These are phyloP conservation scores for Ramularia endophylla DNA, from an alignment of 2,329 filamentous ascomycete genomes.

Conservation along the genomic window DNA sequence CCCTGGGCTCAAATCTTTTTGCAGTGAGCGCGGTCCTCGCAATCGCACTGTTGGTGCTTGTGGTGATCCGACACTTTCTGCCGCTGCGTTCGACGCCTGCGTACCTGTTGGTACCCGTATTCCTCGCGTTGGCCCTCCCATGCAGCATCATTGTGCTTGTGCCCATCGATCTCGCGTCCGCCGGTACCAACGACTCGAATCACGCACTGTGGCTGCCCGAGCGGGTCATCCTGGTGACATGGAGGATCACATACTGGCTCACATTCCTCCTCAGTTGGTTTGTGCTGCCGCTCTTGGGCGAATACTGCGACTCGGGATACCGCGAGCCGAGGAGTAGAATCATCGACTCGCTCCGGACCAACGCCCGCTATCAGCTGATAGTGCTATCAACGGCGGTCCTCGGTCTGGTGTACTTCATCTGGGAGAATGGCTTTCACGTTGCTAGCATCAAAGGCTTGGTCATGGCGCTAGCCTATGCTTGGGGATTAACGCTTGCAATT, in stretches of 20 bases:
- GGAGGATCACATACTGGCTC: constrained; percentile 96
- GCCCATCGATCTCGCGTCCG: constrained; percentile 89
- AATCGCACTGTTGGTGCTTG: constrained; percentile 70
- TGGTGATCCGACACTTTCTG: constrained; percentile 84
- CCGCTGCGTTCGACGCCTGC: constrained; percentile 84
- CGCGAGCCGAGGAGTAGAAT: constrained; percentile 76
- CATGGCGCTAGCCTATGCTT: constrained; percentile 93
- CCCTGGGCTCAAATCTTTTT: constrained; percentile 76
- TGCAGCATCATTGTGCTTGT: constrained; percentile 87
- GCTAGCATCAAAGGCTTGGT: constrained; percentile 72
- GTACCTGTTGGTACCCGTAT: constrained; percentile 86
- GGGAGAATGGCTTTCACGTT: constrained; percentile 67
- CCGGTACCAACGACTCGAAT: constrained; percentile 41
- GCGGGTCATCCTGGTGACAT: constrained; percentile 73
- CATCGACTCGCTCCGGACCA: constrained; percentile 77
- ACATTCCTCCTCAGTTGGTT: constrained; percentile 96
- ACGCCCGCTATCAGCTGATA: constrained; percentile 82
- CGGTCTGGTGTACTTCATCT: constrained; percentile 76
- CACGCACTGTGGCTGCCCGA: constrained; percentile 79
- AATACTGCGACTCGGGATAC: constrained; percentile 92
- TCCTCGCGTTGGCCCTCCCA: constrained; percentile 90
- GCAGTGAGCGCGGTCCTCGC: constrained; percentile 63
- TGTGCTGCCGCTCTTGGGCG: constrained; percentile 85
- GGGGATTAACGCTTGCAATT: constrained; percentile 85
- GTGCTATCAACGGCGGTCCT: constrained; percentile 64